These are phyloP conservation scores for Eucalyptus regnans DNA, from an alignment of 345 rosid genomes.

Conservation along the genomic window DNA sequence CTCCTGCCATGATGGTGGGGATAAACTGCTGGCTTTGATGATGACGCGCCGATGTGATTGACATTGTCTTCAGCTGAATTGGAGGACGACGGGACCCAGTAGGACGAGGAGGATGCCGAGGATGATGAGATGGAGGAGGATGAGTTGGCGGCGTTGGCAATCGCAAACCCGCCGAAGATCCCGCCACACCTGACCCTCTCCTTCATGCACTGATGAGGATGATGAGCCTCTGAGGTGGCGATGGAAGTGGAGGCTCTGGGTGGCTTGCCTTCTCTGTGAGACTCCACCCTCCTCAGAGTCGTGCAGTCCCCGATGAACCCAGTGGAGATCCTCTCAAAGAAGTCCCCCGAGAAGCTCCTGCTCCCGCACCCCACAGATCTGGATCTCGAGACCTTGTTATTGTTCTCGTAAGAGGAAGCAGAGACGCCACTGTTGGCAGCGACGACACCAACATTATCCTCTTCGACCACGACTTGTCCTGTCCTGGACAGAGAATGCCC, in stretches of 20 bases:
- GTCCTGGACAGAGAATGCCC: not conserved
- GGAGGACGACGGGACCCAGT: constrained; percentile 22
- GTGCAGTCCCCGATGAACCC: constrained; percentile 83
- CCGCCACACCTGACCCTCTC: constrained; percentile 87
- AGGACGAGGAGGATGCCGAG: constrained; percentile 48
- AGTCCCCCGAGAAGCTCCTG: constrained; percentile 95
- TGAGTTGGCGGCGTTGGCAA: not conserved
- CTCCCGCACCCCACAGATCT: constrained; percentile 99
- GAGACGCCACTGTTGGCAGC: not conserved
- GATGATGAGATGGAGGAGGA: constrained; percentile 28
- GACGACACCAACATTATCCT: not conserved
- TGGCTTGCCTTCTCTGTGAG: constrained; percentile 82
- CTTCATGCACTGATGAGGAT: constrained; percentile 18
- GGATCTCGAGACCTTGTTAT: constrained; percentile 64
- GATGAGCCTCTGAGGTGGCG: not conserved
- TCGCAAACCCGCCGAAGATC: constrained; percentile 82
- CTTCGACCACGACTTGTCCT: not conserved
- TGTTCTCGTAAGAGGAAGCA: not conserved
- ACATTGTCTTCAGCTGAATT: not conserved
- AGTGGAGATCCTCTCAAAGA: constrained; percentile 90
- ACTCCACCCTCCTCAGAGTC: constrained; percentile 79
- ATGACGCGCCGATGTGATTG: not conserved
- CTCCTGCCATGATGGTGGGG: not conserved
- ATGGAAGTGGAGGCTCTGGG: not conserved
- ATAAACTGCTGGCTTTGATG: not conserved